Percentiles rank a stretch among this genome's conserved stretches.
phyloP scores from a whole-genome alignment of 805 yeast genomes.

The Hanseniaspora thailandica region DNA sequence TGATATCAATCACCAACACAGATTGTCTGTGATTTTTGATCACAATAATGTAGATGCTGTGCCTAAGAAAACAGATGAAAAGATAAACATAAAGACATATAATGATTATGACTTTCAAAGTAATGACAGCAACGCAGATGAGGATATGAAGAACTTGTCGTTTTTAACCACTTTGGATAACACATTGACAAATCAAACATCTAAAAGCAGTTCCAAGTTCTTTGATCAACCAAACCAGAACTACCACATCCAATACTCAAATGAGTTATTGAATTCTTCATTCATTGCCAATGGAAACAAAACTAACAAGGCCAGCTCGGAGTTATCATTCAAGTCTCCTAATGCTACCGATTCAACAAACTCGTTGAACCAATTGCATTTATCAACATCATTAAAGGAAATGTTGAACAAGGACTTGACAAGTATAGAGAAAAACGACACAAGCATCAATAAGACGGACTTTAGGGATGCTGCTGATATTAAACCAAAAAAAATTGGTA shows the following conservation, averaged over 20 bases:
- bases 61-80: not conserved
- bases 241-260: not conserved
- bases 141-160: not conserved
- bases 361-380: not conserved
- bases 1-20: not conserved
- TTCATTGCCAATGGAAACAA: not conserved
- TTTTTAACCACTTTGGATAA: not conserved
- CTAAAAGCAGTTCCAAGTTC: not conserved
- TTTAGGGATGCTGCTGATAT: not conserved
- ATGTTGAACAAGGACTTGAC: not conserved
- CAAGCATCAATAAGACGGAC: not conserved
- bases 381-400: not conserved
- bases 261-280: not conserved
- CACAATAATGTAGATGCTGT: not conserved
- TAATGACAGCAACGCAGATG: not conserved
- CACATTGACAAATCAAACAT: not conserved
- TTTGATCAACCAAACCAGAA: not conserved
- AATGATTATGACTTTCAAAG: not conserved
- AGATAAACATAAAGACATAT: not conserved
- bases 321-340: not conserved
- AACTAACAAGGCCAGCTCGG: not conserved
- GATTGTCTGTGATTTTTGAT: not conserved
- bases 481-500: not conserved
- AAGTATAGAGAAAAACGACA: not conserved
- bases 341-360: not conserved